Evolutionary conservation across 805 yeast species (phyloP).

Genomic region (Nakazawaea peltata): DNA sequence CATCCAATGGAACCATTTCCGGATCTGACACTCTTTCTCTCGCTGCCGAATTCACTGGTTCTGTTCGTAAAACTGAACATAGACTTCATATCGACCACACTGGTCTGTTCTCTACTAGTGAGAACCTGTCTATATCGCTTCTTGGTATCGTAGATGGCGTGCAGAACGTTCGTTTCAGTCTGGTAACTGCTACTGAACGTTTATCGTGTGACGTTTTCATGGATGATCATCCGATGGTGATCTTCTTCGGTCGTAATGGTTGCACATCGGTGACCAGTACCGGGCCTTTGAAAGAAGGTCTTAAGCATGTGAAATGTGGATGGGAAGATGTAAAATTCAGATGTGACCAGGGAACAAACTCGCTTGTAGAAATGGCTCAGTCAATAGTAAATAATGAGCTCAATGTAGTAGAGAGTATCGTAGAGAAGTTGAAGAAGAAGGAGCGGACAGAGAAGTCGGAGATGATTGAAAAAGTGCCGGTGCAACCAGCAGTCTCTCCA

Average conservation of each 20-base stretch:
- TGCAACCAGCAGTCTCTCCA: no score
- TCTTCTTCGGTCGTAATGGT: slow-evolving; percentile 8
- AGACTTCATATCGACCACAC: neutral
- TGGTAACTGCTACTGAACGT: neutral
- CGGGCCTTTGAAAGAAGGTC: slow-evolving; percentile 16
- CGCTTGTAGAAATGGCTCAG: slow-evolving; percentile 15
- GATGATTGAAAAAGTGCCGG: neutral
- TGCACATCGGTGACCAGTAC: slow-evolving; percentile 5
- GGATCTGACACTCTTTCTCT: slow-evolving; percentile 6
- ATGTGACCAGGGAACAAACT: slow-evolving; percentile 16
- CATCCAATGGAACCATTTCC: neutral
- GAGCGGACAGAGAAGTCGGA: no score
- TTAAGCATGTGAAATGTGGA: slow-evolving; percentile 14
- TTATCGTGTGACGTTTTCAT: slow-evolving; percentile 10
- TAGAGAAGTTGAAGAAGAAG: neutral
- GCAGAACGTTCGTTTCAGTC: slow-evolving; percentile 6
- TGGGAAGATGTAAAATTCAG: slow-evolving; percentile 12
- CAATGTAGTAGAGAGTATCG: slow-evolving; percentile 11
- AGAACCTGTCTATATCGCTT: no score
- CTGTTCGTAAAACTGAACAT: slow-evolving; percentile 15
- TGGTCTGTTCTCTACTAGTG: neutral
- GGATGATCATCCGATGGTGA: slow-evolving; percentile 5
- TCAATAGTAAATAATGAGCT: slow-evolving; percentile 17
- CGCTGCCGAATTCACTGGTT: slow-evolving; percentile 14
- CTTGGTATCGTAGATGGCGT: neutral